phyloP scores from a whole-genome alignment of 2,329 filamentous ascomycete species.

The Ascochyta koolunga region DNA sequence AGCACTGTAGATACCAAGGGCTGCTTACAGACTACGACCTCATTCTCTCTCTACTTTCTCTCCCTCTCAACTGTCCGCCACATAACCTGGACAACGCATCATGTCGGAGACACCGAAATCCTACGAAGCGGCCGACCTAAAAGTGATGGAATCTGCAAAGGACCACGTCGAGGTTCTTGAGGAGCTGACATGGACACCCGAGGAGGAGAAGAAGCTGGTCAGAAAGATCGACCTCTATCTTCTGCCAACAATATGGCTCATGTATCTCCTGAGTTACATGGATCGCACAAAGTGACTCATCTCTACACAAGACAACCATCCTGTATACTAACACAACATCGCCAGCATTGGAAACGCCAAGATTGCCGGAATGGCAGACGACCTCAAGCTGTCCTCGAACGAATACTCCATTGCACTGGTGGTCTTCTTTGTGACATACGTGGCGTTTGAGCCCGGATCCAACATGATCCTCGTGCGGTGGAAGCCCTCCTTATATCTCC shows the following conservation, averaged over 20 bases:
- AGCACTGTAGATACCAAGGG: not conserved
- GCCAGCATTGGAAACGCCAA: constrained; percentile 58
- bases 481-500: constrained; percentile 57
- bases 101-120: constrained; percentile 36
- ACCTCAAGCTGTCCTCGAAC: constrained; percentile 54
- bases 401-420: constrained; percentile 60
- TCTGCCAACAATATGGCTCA: constrained; percentile 57
- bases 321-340: not conserved
- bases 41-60: not conserved
- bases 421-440: constrained; percentile 61
- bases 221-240: constrained; percentile 57
- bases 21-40: not conserved
- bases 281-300: constrained; percentile 46
- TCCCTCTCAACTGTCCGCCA: not conserved
- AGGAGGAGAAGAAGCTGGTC: constrained; percentile 57
- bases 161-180: constrained; percentile 52
- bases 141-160: constrained; percentile 48
- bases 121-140: constrained; percentile 26
- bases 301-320: not conserved
- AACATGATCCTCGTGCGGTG: constrained; percentile 60
- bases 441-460: constrained; percentile 60
- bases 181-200: constrained; percentile 53
- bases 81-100: not conserved
- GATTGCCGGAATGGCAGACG: constrained; percentile 57
- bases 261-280: constrained; percentile 58